Conservation (phyloP, 768 basidiomycete genomes). For the Mycena olivaceomarginata region DNA sequence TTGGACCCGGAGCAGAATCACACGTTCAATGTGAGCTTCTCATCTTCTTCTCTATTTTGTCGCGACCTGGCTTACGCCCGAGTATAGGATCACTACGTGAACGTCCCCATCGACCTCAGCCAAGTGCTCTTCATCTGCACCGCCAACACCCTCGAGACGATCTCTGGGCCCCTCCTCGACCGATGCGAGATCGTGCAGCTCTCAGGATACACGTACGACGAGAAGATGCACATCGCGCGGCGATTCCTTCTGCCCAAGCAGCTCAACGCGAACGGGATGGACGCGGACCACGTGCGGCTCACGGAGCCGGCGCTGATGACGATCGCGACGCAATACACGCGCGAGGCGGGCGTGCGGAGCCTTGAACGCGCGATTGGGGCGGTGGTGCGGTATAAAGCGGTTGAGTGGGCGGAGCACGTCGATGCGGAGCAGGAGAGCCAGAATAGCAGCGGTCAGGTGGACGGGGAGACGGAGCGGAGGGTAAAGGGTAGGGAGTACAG, state of each 20-base stretch:
- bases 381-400: conserved; percentile 94
- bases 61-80: conserved; percentile 17
- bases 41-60: conserved; percentile 4
- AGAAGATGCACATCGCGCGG: conserved; percentile 93
- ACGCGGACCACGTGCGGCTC: conserved; percentile 75
- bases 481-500: conserved; percentile 66
- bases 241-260: conserved; percentile 95
- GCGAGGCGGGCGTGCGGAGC: conserved; percentile 95
- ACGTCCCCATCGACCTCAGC: conserved; percentile 91
- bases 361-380: conserved; percentile 92
- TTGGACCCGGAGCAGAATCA: conserved; percentile 96
- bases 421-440: conserved; percentile 56
- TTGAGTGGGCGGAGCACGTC: conserved; percentile 88
- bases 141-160: conserved; percentile 92
- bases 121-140: conserved; percentile 96
- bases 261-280: conserved; percentile 84
- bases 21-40: conserved; percentile 78
- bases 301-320: conserved; percentile 82
- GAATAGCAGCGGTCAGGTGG: background rate
- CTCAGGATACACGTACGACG: conserved; percentile 91
- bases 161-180: conserved; percentile 91
- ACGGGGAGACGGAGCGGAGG: conserved; percentile 39
- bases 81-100: conserved; percentile 91
- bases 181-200: conserved; percentile 93
- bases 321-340: conserved; percentile 88